Evolutionary conservation across 306 rosid species (phyloP), one percentile per base, ranked within the genome.

Genomic region (Erythrophleum fordii): DNA sequence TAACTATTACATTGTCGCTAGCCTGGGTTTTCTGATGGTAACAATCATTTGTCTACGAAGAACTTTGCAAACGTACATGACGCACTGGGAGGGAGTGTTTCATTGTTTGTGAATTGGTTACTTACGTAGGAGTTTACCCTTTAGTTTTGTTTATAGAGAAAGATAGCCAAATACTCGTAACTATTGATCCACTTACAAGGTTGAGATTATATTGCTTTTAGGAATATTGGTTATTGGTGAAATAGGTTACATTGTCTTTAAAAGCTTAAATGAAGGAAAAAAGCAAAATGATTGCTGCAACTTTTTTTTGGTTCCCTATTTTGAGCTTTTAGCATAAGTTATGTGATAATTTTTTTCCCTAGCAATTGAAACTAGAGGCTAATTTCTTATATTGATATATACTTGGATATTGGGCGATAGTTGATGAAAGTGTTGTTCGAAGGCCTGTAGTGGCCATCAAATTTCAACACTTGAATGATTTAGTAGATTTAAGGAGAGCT

Each of bases 351-450:
- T 6, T 14, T 61, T 61, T 61, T 29, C 18, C 18, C 42, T 29
- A 6, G 22, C 6, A 29, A 18, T 3, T 12, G 8, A 49, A 14
- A 8, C 55, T 49, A 49, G 55, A 49, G 20, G 55, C 18, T 16
- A 49, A 16, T n/a, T 59, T 59, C 13, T 26, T 10, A 61, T 28
- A 5, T 29, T 61, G 42, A 61, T 31, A 28, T 61, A 6, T 28
- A 42, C 41, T 61, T 29, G 22, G 3, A 28, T 61, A 25, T 5
- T 16, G 35, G 13, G 69, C 34, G 17, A 59, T 51, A 29, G 22
- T 45, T 23, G 77, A 71, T 64, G 68, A 46, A 66, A 66, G 39
- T 53, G 42, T 9, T 71, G 45, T 72, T 84, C 61, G n/a, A 60
- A 51, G 29, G 59, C 69, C 22, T 74, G 46, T 52, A 77, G 14